A percentile compares a stretch with the other conserved stretches of the same genome.
These are phyloP conservation scores for Chalciporus sphaerocephalus DNA, from an alignment of 768 basidiomycete species.

Conservation along the genomic window DNA sequence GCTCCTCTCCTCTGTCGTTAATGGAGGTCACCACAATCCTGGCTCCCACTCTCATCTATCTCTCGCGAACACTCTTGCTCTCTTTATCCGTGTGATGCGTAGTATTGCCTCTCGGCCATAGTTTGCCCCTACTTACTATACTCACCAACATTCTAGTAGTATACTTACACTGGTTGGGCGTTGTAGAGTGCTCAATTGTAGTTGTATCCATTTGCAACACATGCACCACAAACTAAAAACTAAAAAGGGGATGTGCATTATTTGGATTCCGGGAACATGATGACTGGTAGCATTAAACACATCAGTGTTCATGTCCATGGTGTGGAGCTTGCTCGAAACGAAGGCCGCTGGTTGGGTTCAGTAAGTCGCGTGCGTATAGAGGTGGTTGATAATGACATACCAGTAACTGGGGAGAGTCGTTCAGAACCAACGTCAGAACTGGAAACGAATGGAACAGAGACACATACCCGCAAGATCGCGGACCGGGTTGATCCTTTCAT, in stretches of 20 bases:
- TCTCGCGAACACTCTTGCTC: slow-evolving; percentile 12
- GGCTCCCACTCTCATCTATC: slow-evolving; percentile 11
- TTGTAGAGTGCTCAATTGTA: slow-evolving; percentile 33
- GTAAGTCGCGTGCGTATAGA: slow-evolving; percentile 1
- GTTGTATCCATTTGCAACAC: slow-evolving; percentile 29
- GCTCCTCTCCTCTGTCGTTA: slow-evolving; percentile 22
- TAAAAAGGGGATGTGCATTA: slow-evolving; percentile 1
- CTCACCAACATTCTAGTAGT: slow-evolving; percentile 32
- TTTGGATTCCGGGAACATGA: slow-evolving; percentile 7
- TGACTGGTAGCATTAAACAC: not conserved
- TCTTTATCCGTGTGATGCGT: slow-evolving; percentile 9
- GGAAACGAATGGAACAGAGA: slow-evolving; percentile 5
- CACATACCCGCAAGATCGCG: slow-evolving; percentile 85
- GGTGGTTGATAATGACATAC: slow-evolving; percentile 29
- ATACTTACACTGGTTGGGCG: slow-evolving; percentile 27
- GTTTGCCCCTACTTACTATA: slow-evolving; percentile 26
- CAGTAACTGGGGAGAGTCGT: slow-evolving; percentile 40
- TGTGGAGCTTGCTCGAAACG: slow-evolving; percentile 85
- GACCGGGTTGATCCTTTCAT: slow-evolving; percentile 77
- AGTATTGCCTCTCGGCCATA: slow-evolving; percentile 17
- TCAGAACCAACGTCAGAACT: slow-evolving; percentile 1
- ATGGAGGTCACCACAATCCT: slow-evolving; percentile 20
- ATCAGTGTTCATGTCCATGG: slow-evolving; percentile 49
- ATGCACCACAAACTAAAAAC: slow-evolving; percentile 14
- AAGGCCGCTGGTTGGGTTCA: slow-evolving; percentile 57